Evolutionary conservation across 2,329 filamentous ascomycete genomes (phyloP).

Genomic region (Aureobasidium lini): DNA sequence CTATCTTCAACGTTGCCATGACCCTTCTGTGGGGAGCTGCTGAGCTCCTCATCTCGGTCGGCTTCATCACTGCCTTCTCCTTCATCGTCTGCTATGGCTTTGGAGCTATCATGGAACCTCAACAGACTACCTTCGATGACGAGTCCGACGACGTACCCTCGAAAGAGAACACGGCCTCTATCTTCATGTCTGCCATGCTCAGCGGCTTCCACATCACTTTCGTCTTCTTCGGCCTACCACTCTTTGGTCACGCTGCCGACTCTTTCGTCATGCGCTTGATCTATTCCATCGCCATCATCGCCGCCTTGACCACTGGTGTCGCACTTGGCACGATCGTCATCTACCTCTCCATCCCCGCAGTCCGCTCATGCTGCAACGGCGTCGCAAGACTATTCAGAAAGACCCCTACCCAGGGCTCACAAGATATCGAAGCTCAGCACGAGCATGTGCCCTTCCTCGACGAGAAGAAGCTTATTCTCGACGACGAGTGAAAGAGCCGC

Average conservation of each 20-base stretch:
- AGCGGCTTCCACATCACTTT: slow-evolving; percentile 8
- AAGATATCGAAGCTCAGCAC: slow-evolving; percentile 8
- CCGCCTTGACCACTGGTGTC: slow-evolving; percentile 7
- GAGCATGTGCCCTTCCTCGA: not conserved
- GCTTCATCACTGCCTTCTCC: slow-evolving; percentile 11
- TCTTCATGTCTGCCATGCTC: slow-evolving; percentile 11
- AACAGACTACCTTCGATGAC: not conserved
- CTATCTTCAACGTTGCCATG: slow-evolving; percentile 1
- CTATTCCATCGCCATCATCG: slow-evolving; percentile 9
- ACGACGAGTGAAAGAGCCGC: not conserved
- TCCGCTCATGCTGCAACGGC: not conserved
- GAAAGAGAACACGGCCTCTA: slow-evolving; percentile 8
- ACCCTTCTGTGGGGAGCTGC: slow-evolving; percentile 7
- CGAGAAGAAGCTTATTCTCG: not conserved
- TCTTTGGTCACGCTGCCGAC: slow-evolving; percentile 7
- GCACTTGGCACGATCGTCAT: not conserved
- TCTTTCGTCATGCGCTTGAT: slow-evolving; percentile 7
- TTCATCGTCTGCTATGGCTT: slow-evolving; percentile 8
- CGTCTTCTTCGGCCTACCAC: slow-evolving; percentile 11
- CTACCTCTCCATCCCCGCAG: not conserved
- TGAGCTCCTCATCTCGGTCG: slow-evolving; percentile 7
- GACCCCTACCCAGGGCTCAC: not conserved
- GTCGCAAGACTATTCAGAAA: not conserved
- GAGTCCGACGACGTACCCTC: not conserved
- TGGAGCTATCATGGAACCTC: not conserved